Percentiles rank a stretch among this genome's conserved stretches.
These are phyloP conservation scores for Phytophthora pseudosyringae DNA, from an alignment of 352 stramenopile genomes.

Conservation along the genomic window DNA sequence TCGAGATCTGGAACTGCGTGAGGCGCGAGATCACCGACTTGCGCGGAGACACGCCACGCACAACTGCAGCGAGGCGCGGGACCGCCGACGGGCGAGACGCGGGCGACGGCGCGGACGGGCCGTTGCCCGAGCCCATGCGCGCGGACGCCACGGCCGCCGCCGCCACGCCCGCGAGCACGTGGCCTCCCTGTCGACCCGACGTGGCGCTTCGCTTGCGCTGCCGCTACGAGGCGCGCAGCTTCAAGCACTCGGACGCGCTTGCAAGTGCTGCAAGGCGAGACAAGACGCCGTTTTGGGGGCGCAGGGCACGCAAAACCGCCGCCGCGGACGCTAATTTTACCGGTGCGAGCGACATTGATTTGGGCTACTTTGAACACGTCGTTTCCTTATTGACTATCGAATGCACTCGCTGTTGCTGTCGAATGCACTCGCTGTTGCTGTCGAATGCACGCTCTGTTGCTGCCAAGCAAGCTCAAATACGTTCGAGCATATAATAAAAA, in stretches of 20 bases:
- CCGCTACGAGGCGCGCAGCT: constrained; percentile 1
- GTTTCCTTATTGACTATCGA: too few relatives aligned
- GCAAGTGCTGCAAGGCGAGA: constrained; percentile 6
- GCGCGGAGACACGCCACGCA: constrained; percentile 33
- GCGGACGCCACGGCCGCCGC: constrained; percentile 19
- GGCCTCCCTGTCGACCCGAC: constrained; percentile 27
- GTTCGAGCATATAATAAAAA: too few relatives aligned
- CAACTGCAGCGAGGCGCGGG: constrained; percentile 25
- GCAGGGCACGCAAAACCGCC: neutral
- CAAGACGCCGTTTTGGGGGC: neutral
- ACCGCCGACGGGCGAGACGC: neutral
- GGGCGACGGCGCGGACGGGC: neutral
- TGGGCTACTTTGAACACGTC: too few relatives aligned
- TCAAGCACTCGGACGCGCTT: neutral
- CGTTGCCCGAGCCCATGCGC: constrained; percentile 11
- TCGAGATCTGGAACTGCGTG: constrained; percentile 43
- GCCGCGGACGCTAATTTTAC: constrained; percentile 4
- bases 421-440: too few relatives aligned
- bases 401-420: too few relatives aligned
- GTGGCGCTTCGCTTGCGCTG: constrained; percentile 11
- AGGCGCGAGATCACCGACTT: constrained; percentile 61
- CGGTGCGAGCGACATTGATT: too few relatives aligned
- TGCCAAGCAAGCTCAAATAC: too few relatives aligned
- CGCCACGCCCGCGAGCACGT: constrained; percentile 25
- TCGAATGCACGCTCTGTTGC: too few relatives aligned